Base-by-base conservation (phyloP, 164 flowering plant species). In the Aristolochia contorta region DNA sequence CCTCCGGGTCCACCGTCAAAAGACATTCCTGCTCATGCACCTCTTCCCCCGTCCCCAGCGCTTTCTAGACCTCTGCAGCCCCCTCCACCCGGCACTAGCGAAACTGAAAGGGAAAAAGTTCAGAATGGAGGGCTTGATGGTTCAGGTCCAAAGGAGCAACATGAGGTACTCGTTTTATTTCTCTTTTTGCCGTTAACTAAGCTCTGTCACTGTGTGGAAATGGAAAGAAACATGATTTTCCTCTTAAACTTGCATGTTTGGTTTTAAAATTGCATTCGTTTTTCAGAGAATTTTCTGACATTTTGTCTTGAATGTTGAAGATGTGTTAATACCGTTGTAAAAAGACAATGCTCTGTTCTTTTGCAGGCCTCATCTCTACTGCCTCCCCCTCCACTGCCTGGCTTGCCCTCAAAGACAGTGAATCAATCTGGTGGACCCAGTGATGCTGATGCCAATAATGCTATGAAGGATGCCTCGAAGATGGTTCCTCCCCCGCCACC, bases 401-500 rank as follows among this genome's bases (percentile, higher is more conserved):
- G 87, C 16, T 46, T 83, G 77, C 84, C 77, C 0, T 65, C 57
- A 14, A 83, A 79, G 60, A 54, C 70, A 16, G 68, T 58, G 16
- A 72, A 62, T 69, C 75, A 75, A 18, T 83, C 79, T 57, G 78
- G 75, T 47, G 64, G 70, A 54, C 22, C 68, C 47, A 67, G 84
- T 27, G 81, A 74, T 54, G 58, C 78, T 65, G 80, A 81, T 59
- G 63, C 62, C 20, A 81, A 60, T 65, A 65, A 59, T 73, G 43
- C 67, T 57, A 51, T 62, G 20, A 77, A 74, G 33, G 92, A 86
- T 67, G 57, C 65, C 47, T 12, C 77, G 30, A 81, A 76, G 64
- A 69, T 80, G 84, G 56, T 80, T 66, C 91, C 84, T 16, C 75
- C 75, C 4, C 97, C 96, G 25, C 97, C 91, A n/a, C 90, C 89